Base-by-base conservation (phyloP, 1,284 basidiomycete genomes). In the Sporisorium exsertum region DNA sequence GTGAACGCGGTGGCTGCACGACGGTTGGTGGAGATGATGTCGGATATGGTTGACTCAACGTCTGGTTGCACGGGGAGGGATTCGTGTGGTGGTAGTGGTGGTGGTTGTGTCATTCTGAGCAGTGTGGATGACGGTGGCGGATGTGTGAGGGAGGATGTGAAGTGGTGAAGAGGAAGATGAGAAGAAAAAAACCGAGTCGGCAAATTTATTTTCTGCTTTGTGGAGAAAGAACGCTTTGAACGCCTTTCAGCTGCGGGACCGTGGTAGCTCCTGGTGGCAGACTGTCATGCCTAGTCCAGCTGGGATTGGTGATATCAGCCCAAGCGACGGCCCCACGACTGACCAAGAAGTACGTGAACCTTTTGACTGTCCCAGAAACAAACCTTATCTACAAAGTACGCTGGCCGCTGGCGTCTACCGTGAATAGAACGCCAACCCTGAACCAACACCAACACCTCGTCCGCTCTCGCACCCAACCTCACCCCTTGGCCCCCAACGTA, bases 401-500 rank as follows among this genome's bases (percentile, higher is more conserved):
- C 29, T 10, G 29, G 29, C 29, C n/a, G n/a, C n/a, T n/a, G n/a
- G n/a, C n/a, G n/a, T n/a, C n/a, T n/a, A n/a, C n/a, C n/a, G n/a
- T n/a, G n/a, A n/a, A n/a, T n/a, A n/a, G n/a, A n/a, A n/a, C n/a
- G n/a, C n/a, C n/a, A n/a, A n/a, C n/a, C 29, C 10, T 10, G 35
- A 35, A 9, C 35, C 7, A 35, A 35, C 18, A 4, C 29, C 33
- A 16, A 18, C 24, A 2, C 10, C 18, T 5, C 35, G 18, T 10
- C 1, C 18, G n/a, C 16, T 8, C 15, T 15, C 54, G 18, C 16
- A 24, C 27, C 9, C 12, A 10, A 6, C 26, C 27, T 46, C 35
- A 79, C 55, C 45, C 63, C 51, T 80, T 77, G 4, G 76, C 79
- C 12, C 79, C 79, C 45, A 81, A 51, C 27, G 69, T 72, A 58